Conservation (phyloP, 345 rosid genomes). For the Boechera stricta region DNA sequence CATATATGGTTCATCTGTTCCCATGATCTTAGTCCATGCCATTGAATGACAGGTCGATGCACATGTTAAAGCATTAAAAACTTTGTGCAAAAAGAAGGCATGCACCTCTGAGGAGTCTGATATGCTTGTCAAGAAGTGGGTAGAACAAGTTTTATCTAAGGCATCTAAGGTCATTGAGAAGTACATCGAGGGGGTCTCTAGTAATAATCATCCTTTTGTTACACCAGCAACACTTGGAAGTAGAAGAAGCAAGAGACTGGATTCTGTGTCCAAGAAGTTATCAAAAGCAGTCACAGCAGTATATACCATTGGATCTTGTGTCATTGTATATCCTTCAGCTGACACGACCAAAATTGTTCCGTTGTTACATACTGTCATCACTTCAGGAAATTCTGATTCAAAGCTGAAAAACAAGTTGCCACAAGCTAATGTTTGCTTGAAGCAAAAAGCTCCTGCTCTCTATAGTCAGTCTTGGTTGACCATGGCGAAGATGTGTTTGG, state of each 20-base stretch:
- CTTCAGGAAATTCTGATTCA: conserved; percentile 69
- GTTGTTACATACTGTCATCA: conserved; percentile 71
- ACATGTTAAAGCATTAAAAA: conserved; percentile 88
- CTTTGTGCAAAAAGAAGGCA: conserved; percentile 80
- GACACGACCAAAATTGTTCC: conserved; percentile 70
- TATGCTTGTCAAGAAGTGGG: conserved; percentile 74
- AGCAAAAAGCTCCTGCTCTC: conserved; percentile 68
- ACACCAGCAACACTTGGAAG: conserved; percentile 68
- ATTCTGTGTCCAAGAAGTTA: conserved; percentile 46
- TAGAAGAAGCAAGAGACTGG: conserved; percentile 59
- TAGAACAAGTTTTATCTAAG: conserved; percentile 63
- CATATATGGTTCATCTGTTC: conserved; percentile 6
- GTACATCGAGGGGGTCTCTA: conserved; percentile 57
- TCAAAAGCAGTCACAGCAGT: conserved; percentile 69
- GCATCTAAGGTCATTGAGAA: conserved; percentile 69
- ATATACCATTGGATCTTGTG: conserved; percentile 79
- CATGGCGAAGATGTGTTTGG: conserved; percentile 92
- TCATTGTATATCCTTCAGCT: conserved; percentile 72
- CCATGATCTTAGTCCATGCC: conserved; percentile 32
- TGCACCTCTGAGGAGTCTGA: conserved; percentile 63
- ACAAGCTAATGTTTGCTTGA: conserved; percentile 58
- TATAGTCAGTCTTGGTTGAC: conserved; percentile 90
- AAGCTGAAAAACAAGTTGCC: conserved; percentile 65
- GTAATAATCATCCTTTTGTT: conserved; percentile 49
- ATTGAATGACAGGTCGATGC: conserved; percentile 80